A percentile compares a stretch with the other conserved stretches of the same genome.
Evolutionary conservation across 352 stramenopile genomes (phyloP).

Genomic region (Pythium chondricola): DNA sequence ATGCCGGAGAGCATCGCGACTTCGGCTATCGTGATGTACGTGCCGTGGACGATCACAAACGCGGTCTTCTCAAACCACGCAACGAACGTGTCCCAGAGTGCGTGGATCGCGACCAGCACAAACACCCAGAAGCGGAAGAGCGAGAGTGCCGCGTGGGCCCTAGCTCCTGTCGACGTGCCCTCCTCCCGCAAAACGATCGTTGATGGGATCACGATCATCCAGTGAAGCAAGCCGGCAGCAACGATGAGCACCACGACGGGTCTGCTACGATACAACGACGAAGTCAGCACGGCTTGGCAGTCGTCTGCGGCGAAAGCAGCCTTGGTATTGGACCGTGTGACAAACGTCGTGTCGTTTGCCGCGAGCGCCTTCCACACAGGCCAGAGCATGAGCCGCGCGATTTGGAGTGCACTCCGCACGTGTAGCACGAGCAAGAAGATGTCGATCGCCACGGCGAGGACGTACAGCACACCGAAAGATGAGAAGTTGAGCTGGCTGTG

Average conservation of each 20-base stretch:
- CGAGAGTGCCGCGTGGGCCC: slow-evolving; percentile 16
- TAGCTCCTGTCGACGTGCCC: background rate
- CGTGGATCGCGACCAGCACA: slow-evolving; percentile 16
- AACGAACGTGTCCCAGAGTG: slow-evolving; percentile 17
- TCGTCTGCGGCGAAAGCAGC: slow-evolving; percentile 12
- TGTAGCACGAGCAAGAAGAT: slow-evolving; percentile 16
- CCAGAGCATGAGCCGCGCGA: slow-evolving; percentile 16
- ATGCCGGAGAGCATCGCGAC: slow-evolving; percentile 10
- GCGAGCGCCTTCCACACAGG: slow-evolving; percentile 13
- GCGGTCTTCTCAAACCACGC: slow-evolving; percentile 12
- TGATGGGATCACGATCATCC: slow-evolving; percentile 15
- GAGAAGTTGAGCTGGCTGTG: slow-evolving; percentile 22
- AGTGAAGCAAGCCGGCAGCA: slow-evolving; percentile 14
- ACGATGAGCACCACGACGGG: slow-evolving; percentile 17
- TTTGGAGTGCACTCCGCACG: slow-evolving; percentile 13
- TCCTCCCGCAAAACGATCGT: slow-evolving; percentile 4
- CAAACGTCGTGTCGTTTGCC: slow-evolving; percentile 1
- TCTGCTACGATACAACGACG: slow-evolving; percentile 22
- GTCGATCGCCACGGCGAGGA: slow-evolving; percentile 16
- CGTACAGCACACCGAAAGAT: slow-evolving; percentile 19
- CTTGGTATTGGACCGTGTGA: slow-evolving; percentile 8
- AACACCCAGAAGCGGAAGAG: slow-evolving; percentile 26
- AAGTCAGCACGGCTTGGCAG: slow-evolving; percentile 17
- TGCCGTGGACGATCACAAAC: slow-evolving; percentile 13
- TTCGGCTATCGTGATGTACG: slow-evolving; percentile 19